Evolutionary conservation across 1,139 yeast species (phyloP), one percentile per base, ranked within the genome.

Genomic region (Yamadazyma spencermartinsiae): DNA sequence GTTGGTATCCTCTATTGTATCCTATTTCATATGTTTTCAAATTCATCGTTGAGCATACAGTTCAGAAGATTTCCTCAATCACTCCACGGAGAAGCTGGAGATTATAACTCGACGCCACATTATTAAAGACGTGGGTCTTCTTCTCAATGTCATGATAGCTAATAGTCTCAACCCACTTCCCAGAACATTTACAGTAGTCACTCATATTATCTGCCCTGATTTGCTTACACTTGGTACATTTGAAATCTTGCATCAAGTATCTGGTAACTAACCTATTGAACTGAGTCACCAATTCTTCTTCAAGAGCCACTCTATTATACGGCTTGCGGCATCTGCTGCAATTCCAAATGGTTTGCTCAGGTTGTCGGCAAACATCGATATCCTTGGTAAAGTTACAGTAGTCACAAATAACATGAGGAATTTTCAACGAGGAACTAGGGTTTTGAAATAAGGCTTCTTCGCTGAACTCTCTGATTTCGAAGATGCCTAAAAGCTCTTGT

Each of bases 391-490:
- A 76, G 48, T 81, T 82, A 63, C 99, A 94, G 51, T 83, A 76
- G 42, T 79, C 86, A 65, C 98, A 92, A 11, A 86, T 70, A 4
- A 88, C 74, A 37, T 82, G 82, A 2, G 85, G 77, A 3, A 92
- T 61, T 29, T 73, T 66, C 45, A 92, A 68, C 0, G 87, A 76
- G 0, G 85, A 71, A 41, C 94, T 77, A 8, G 98, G 97, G 53
- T 88, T 80, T 29, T 59, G 61, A 60, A 90, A 90, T n/a, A 67
- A 68, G 1, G 94, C 89, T 41, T 82, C 88, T 8, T 74, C 74
- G 49, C 89, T 82, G 60, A 92, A 94, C 57, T 92, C 98, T 45
- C 85, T 79, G 34, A 90, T 74, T 30, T 88, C 95, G 50, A 94
- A 78, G 4, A 86, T 63, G 2, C 75, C 72, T 31, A 92, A 68